Evolutionary conservation across 2,329 filamentous ascomycete genomes (phyloP).

Genomic region (Neofusicoccum sp.): DNA sequence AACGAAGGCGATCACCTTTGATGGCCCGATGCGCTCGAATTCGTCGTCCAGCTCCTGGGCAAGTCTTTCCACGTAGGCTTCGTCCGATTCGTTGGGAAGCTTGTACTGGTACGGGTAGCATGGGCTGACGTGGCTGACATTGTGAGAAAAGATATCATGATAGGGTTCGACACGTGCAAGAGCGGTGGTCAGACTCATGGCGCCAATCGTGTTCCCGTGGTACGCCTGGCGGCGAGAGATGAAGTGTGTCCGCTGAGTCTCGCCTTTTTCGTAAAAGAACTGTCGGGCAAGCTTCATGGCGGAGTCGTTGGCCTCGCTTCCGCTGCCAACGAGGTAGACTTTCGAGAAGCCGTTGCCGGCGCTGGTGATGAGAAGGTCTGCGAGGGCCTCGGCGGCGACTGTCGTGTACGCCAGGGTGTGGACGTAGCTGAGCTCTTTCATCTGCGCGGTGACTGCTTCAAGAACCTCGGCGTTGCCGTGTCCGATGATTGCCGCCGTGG

Average conservation of each 20-base stretch:
- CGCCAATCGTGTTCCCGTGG: conserved; percentile 68
- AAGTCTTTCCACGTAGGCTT: conserved; percentile 60
- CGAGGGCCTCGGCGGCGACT: too few species aligned
- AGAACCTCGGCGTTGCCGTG: too few species aligned
- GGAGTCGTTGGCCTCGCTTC: neutral
- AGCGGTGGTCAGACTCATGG: conserved; percentile 63
- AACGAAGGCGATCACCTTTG: conserved; percentile 69
- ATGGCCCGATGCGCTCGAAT: conserved; percentile 62
- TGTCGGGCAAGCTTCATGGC: neutral
- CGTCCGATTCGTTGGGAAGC: conserved; percentile 51
- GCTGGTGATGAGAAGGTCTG: too few species aligned
- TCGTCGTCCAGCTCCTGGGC: conserved; percentile 65
- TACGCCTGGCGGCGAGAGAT: too few species aligned
- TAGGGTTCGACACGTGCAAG: too few species aligned
- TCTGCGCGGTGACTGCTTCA: too few species aligned
- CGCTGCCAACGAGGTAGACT: neutral
- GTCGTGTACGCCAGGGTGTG: too few species aligned
- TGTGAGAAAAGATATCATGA: conserved; percentile 56
- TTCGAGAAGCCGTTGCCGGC: too few species aligned
- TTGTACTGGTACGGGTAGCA: conserved; percentile 65
- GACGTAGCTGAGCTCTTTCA: too few species aligned
- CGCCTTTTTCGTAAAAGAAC: neutral
- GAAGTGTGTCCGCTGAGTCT: too few species aligned
- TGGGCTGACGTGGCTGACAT: conserved; percentile 62
- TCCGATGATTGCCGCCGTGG: neutral